Evolutionary conservation across 768 basidiomycete species (phyloP), one percentile per base, ranked within the genome.

Genomic region (Xerocomellus amylosporus): DNA sequence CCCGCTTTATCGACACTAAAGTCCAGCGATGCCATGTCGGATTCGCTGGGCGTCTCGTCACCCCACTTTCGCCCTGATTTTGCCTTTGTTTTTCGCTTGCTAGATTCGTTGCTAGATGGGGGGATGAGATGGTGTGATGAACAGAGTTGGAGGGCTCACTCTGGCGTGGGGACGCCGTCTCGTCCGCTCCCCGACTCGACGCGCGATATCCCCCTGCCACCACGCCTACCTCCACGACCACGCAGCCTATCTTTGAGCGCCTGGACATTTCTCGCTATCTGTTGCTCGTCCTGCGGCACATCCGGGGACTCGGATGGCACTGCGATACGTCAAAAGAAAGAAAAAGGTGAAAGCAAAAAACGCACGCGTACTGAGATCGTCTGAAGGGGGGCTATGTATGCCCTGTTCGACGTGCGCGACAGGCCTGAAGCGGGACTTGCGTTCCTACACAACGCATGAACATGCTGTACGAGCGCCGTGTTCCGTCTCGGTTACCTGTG

Each of bases 51-150:
- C 2, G 79, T 78, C 59, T 85, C 81, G 64, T 96, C 84, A 22
- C 87, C 93, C 97, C 97, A 99, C 73, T 93, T 98, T 30, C 97
- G 86, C 70, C 88, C 87, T 14, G 75, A 64, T 72, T 94, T 93
- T 4, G 79, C 68, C 51, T 87, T 86, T 0, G 77, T 65, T 61
- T 87, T 89, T 58, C 78, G 76, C 61, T 84, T 89, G 26, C 75
- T 59, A 24, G 82, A 76, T 17, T 80, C 78, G 64, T 85, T 88
- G 47, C 90, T 86, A 66, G 82, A 88, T 14, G 22, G 42, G 14
- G n/a, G 8, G 34, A 48, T 44, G 24, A 46, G 48, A 44, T 15
- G 17, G 26, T 8, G 39, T 5, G 47, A 56, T 40, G 48, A 44
- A 22, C 24, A 14, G 41, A 38, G 19, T 2, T 2, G 40, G 19